These are phyloP conservation scores for Cytospora paraplurivora DNA, from an alignment of 2,329 filamentous ascomycete species.

Conservation along the genomic window DNA sequence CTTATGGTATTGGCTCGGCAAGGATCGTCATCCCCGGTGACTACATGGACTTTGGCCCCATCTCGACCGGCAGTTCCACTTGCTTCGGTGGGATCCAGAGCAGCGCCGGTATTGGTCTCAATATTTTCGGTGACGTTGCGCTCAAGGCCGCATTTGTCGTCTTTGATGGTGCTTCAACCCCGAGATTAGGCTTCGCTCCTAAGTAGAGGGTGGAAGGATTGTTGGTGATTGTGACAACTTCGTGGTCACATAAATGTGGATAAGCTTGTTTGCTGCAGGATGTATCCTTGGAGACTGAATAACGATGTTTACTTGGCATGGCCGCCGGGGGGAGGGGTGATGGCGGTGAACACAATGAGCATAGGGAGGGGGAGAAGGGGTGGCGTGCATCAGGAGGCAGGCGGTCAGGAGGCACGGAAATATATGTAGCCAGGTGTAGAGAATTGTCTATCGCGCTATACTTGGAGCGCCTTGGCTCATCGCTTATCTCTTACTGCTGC, in stretches of 20 bases:
- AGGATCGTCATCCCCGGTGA: slow-evolving; percentile 29
- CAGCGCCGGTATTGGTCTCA: slow-evolving; percentile 31
- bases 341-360: background rate
- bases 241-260: too few relatives aligned
- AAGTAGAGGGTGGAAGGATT: slow-evolving; percentile 15
- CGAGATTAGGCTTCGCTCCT: slow-evolving; percentile 32
- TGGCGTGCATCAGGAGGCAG: too few relatives aligned
- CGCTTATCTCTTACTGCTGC: background rate
- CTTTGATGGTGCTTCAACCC: slow-evolving; percentile 32
- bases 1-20: slow-evolving; percentile 29
- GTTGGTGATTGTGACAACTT: too few relatives aligned
- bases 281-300: too few relatives aligned
- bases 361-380: too few relatives aligned
- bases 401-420: too few relatives aligned
- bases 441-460: too few relatives aligned
- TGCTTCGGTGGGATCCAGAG: slow-evolving; percentile 31
- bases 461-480: too few relatives aligned
- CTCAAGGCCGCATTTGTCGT: slow-evolving; percentile 36
- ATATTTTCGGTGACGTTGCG: slow-evolving; percentile 35
- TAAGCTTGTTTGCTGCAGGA: too few relatives aligned
- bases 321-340: background rate
- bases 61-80: slow-evolving; percentile 20
- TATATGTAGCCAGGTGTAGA: too few relatives aligned
- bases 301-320: too few relatives aligned
- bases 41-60: slow-evolving; percentile 30